A percentile compares a stretch with the other conserved stretches of the same genome.
Conservation (phyloP, 495 filamentous ascomycete genomes). For the Opeltia flavorubescens region DNA sequence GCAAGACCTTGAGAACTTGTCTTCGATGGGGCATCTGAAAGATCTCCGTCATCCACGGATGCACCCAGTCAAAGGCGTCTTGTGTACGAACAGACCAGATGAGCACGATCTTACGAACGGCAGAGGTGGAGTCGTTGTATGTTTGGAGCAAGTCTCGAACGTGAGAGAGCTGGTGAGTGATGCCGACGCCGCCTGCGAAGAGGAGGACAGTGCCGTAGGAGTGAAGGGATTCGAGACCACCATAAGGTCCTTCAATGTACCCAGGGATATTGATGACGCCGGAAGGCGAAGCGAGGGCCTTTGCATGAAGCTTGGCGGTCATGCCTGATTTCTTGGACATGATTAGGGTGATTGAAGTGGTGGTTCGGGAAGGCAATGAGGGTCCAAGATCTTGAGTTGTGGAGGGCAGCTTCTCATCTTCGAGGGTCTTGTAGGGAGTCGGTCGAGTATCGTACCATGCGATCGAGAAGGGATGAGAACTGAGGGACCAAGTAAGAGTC, state of each 20-base stretch:
- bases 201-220: conserved; percentile 80
- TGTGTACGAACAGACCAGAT: conserved; percentile 84
- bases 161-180: conserved; percentile 74
- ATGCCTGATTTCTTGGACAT: conserved; percentile 69
- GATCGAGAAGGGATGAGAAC: conserved; percentile 42
- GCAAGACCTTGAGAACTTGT: conserved; percentile 67
- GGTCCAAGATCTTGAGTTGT: conserved; percentile 16
- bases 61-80: conserved; percentile 85
- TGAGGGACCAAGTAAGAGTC: conserved; percentile 51
- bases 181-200: conserved; percentile 77
- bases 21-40: conserved; percentile 68
- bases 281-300: conserved; percentile 43
- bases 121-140: conserved; percentile 52
- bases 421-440: conserved; percentile 15
- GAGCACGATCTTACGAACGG: conserved; percentile 66
- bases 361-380: conserved; percentile 11
- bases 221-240: conserved; percentile 46
- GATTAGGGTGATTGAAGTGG: conserved; percentile 61
- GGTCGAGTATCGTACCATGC: conserved; percentile 31
- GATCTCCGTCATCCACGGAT: conserved; percentile 91
- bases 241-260: conserved; percentile 74
- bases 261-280: conserved; percentile 46
- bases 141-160: conserved; percentile 61
- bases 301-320: conserved; percentile 60
- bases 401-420: conserved; percentile 26